These are phyloP conservation scores for Hymenoscyphus albidus DNA, from an alignment of 2,329 filamentous ascomycete genomes.

Conservation along the genomic window DNA sequence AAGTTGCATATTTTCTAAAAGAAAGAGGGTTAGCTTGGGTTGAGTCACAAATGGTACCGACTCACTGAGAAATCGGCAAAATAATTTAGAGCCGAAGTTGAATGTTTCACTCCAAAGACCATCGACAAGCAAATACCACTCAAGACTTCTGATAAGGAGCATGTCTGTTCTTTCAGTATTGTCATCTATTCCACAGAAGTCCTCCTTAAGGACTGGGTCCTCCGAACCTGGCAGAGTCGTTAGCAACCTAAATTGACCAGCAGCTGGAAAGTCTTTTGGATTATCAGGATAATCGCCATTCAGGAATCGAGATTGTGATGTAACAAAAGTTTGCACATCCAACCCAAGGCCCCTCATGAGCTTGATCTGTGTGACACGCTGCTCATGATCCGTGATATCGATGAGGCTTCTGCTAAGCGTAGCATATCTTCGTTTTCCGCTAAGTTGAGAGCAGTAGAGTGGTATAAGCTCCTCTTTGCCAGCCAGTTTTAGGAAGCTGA, in stretches of 20 bases:
- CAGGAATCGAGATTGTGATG: constrained; percentile 57
- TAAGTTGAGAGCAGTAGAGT: constrained; percentile 79
- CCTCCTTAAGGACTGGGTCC: constrained; percentile 53
- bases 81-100: constrained; percentile 63
- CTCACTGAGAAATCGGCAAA: constrained; percentile 81
- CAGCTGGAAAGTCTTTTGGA: constrained; percentile 37
- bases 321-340: constrained; percentile 69
- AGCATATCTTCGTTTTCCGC: constrained; percentile 59
- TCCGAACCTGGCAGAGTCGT: constrained; percentile 37
- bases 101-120: constrained; percentile 71
- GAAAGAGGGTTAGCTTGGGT: constrained; percentile 19
- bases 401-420: constrained; percentile 75
- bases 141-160: constrained; percentile 70
- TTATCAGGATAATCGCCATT: constrained; percentile 48
- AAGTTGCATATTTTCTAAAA: constrained; percentile 42
- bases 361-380: constrained; percentile 65
- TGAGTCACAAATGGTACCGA: constrained; percentile 24
- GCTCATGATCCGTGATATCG: constrained; percentile 61
- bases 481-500: constrained; percentile 70
- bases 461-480: constrained; percentile 77
- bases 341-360: constrained; percentile 74
- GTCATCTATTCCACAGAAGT: constrained; percentile 67
- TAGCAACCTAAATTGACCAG: constrained; percentile 49
- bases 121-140: constrained; percentile 78
- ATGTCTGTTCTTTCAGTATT: constrained; percentile 62